Conservation (phyloP, 2,329 filamentous ascomycete genomes). For the Fusarium pilosicola region DNA sequence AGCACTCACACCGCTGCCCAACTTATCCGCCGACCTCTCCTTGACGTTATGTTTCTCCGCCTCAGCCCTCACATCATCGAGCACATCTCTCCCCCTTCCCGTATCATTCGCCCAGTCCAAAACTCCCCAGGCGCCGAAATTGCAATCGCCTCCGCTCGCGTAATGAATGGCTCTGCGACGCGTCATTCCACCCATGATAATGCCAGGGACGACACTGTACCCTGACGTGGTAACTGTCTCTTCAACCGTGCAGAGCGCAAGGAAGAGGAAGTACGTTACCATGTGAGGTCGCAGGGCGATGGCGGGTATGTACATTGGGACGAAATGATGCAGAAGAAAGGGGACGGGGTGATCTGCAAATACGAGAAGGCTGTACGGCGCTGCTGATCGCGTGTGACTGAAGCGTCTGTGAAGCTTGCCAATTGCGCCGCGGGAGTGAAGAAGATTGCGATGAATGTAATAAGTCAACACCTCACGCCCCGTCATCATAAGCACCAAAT, state of each 20-base stretch:
- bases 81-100: slow-evolving; percentile 60
- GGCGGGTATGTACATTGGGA: slow-evolving; percentile 74
- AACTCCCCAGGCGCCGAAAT: slow-evolving; percentile 70
- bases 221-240: slow-evolving; percentile 75
- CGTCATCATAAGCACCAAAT: slow-evolving; percentile 56
- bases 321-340: slow-evolving; percentile 69
- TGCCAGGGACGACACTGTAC: slow-evolving; percentile 68
- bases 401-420: slow-evolving; percentile 56
- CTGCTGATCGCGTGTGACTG: slow-evolving; percentile 64
- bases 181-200: slow-evolving; percentile 62
- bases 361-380: slow-evolving; percentile 70
- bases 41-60: slow-evolving; percentile 66
- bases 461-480: slow-evolving; percentile 73
- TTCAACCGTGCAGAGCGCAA: slow-evolving; percentile 70
- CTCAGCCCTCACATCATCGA: slow-evolving; percentile 65
- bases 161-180: slow-evolving; percentile 62
- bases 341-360: slow-evolving; percentile 75
- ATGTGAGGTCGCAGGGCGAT: slow-evolving; percentile 74
- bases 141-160: slow-evolving; percentile 63
- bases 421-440: slow-evolving; percentile 64
- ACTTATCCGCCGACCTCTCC: slow-evolving; percentile 51
- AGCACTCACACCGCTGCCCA: slow-evolving; percentile 46
- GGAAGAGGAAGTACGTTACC: slow-evolving; percentile 75
- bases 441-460: slow-evolving; percentile 74
- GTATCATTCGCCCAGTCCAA: slow-evolving; percentile 71